A percentile compares a stretch with the other conserved stretches of the same genome.
Evolutionary conservation across 306 rosid species (phyloP).

Genomic region (Glycine soja): DNA sequence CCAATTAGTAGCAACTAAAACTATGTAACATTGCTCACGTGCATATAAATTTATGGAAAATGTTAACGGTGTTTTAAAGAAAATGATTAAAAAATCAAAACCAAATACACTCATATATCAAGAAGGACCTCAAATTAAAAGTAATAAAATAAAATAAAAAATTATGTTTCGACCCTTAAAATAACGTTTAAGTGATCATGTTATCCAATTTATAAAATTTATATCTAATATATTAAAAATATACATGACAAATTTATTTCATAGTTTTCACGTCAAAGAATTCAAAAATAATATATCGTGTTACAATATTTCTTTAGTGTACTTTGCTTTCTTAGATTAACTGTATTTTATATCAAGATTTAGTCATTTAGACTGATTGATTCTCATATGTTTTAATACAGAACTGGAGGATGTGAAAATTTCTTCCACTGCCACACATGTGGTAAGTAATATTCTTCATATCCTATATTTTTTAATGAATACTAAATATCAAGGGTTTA

Average conservation of each 20-base stretch:
- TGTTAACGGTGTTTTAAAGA: not conserved
- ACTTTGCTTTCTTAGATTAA: not conserved
- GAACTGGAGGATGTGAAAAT: conserved; percentile 81
- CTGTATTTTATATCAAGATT: not conserved
- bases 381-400: conserved; percentile 47
- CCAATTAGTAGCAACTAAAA: not conserved
- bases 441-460: conserved; percentile 56
- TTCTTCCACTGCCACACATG: conserved; percentile 88
- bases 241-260: too few relatives aligned
- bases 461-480: not conserved
- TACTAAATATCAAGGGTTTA: not conserved
- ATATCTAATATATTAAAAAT: too few relatives aligned
- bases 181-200: too few relatives aligned
- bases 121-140: too few relatives aligned
- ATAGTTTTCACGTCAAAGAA: too few relatives aligned
- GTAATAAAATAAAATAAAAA: too few relatives aligned
- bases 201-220: too few relatives aligned
- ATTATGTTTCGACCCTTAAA: too few relatives aligned
- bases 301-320: too few relatives aligned
- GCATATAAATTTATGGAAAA: not conserved
- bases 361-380: conserved; percentile 26
- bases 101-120: not conserved
- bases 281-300: too few relatives aligned
- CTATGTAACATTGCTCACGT: not conserved
- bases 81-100: not conserved